Conservation (phyloP, 768 basidiomycete genomes). For the Podaxis sp. region DNA sequence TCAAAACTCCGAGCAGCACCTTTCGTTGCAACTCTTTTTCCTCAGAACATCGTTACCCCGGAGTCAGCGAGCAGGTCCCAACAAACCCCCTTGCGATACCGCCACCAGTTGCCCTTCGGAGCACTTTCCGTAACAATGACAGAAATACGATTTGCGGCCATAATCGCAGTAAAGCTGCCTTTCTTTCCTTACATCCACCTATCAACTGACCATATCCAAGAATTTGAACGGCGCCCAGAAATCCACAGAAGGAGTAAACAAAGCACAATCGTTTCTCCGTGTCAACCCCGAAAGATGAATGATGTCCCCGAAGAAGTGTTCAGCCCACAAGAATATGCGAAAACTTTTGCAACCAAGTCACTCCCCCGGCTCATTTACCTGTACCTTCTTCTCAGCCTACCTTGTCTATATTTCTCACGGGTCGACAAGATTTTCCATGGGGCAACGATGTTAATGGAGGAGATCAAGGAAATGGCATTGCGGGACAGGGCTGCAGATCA, state of each 20-base stretch:
- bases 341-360: neutral
- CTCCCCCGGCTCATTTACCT: constrained; percentile 34
- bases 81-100: too few species aligned
- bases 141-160: too few species aligned
- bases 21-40: too few species aligned
- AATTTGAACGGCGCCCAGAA: neutral
- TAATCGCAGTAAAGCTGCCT: too few species aligned
- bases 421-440: constrained; percentile 65
- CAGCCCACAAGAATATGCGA: neutral
- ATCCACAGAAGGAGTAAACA: neutral
- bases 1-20: too few species aligned
- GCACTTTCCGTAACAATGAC: too few species aligned
- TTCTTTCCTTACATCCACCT: too few species aligned
- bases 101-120: too few species aligned
- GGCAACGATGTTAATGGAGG: constrained; percentile 57
- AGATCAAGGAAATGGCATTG: constrained; percentile 48
- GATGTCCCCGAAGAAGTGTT: neutral
- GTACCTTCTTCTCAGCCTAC: constrained; percentile 50
- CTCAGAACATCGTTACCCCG: too few species aligned
- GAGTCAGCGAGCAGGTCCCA: too few species aligned
- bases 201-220: too few species aligned
- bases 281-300: neutral
- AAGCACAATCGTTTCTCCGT: neutral
- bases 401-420: constrained; percentile 64
- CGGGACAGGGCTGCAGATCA: constrained; percentile 17